Evolutionary conservation across 345 rosid genomes (phyloP), one percentile per base, ranked within the genome.

Genomic region (Physaria fendleri): DNA sequence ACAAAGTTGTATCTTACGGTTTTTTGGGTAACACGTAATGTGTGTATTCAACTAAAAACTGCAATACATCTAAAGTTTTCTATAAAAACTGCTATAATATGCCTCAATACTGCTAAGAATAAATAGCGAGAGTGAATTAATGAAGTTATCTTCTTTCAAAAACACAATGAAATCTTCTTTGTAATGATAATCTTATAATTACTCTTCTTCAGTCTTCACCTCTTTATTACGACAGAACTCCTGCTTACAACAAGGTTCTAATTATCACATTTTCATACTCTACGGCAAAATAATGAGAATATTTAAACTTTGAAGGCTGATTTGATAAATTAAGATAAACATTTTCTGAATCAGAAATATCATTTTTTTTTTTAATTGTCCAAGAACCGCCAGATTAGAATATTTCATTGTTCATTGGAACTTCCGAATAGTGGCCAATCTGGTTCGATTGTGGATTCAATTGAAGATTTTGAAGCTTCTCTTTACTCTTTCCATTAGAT

Each of bases 331-430:
- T 5, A 24, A 35, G 62, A 55, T 44, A 44, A 46, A 43, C 23
- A 64, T 38, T 65, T n/a, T 53, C 56, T 9, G 28, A 56, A 65
- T 65, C 50, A 28, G 64, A 56, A 66, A 56, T 11, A 13, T 38
- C 21, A 4, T 18, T 21, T 12, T 47, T 63, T 21, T 8, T 68
- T 68, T 44, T 39, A 68, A 68, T 42, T 42, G 53, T 42, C 10
- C 55, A 35, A 55, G 45, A 55, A 46, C 47, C 41, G 54, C 55
- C 69, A 64, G 62, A 54, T 64, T 64, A 54, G 55, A 55, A 55
- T 27, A 38, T 37, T 37, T 55, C 35, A 5, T 29, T 39, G 24
- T 8, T 50, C 16, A 41, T 33, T 20, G 40, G 20, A 51, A 32
- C 17, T 32, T 39, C 12, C 27, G 14, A 10, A 51, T 43, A 49